Conservation (phyloP, 441 rosid species). For the Viola pubescens region DNA sequence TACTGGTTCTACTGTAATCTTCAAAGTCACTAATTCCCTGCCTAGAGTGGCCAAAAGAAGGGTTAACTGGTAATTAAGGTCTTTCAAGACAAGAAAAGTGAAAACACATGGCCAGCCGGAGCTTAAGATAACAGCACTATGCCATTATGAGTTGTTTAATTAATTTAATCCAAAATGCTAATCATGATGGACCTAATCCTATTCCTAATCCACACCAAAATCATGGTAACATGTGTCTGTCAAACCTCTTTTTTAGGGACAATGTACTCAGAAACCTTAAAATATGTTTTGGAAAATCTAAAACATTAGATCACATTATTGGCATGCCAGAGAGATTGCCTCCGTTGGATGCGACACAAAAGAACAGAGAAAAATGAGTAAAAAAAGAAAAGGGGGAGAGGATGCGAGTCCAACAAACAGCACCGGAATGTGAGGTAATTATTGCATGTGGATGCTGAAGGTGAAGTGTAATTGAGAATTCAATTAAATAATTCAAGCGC, state of each 20-base stretch:
- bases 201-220: slow-evolving; percentile 35
- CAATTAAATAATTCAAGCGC: background rate
- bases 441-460: slow-evolving; percentile 19
- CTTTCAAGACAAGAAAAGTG: background rate
- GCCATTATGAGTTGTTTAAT: slow-evolving; percentile 17
- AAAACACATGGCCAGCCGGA: slow-evolving; percentile 6
- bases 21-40: background rate
- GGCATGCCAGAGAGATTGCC: slow-evolving; percentile 38
- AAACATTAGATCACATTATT: slow-evolving; percentile 17
- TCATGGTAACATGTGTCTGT: slow-evolving; percentile 34
- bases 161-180: slow-evolving; percentile 15
- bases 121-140: slow-evolving; percentile 19
- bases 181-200: slow-evolving; percentile 41
- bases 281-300: slow-evolving; percentile 13
- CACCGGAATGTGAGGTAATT: slow-evolving; percentile 20
- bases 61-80: slow-evolving; percentile 1
- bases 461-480: slow-evolving; percentile 15
- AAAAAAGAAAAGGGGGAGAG: slow-evolving; percentile 12
- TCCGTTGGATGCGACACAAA: slow-evolving; percentile 33
- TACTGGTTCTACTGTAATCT: too few species aligned
- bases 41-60: background rate
- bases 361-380: slow-evolving; percentile 21
- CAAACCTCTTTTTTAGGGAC: slow-evolving; percentile 12
- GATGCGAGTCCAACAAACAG: slow-evolving; percentile 13
- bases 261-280: slow-evolving; percentile 20